These are phyloP conservation scores for Butyriboletus appendiculatus DNA, from an alignment of 1,284 basidiomycete genomes.

Conservation along the genomic window DNA sequence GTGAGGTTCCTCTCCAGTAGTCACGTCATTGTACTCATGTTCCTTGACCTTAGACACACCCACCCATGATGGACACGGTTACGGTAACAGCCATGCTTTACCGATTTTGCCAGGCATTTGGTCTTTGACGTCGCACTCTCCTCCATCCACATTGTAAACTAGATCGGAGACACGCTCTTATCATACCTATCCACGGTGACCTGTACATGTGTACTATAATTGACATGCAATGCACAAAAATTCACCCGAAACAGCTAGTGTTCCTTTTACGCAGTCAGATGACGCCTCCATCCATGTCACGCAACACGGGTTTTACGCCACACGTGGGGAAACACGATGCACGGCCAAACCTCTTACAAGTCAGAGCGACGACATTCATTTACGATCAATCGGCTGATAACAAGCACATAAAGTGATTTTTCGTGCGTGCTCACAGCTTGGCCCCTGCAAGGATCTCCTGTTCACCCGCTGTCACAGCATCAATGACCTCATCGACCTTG, in stretches of 20 bases:
- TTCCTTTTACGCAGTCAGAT: slow-evolving; percentile 22
- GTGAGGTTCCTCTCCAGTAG: slow-evolving; percentile 41
- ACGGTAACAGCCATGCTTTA: slow-evolving; percentile 82
- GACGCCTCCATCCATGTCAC: slow-evolving; percentile 23
- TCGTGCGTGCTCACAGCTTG: slow-evolving; percentile 55
- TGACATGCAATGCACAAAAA: slow-evolving; percentile 32
- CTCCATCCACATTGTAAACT: slow-evolving; percentile 37
- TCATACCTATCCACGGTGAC: slow-evolving; percentile 33
- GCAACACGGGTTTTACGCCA: slow-evolving; percentile 33
- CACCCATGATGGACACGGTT: slow-evolving; percentile 84
- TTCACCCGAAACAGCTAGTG: slow-evolving; percentile 24
- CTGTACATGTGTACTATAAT: slow-evolving; percentile 36
- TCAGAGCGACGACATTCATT: slow-evolving; percentile 22
- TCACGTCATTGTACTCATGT: slow-evolving; percentile 27
- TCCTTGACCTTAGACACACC: slow-evolving; percentile 61
- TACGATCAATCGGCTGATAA: slow-evolving; percentile 35
- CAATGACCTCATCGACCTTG: slow-evolving; percentile 80
- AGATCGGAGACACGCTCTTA: slow-evolving; percentile 31
- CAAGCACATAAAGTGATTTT: slow-evolving; percentile 26
- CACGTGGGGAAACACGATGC: slow-evolving; percentile 40
- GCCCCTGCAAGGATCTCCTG: slow-evolving; percentile 43
- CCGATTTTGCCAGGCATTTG: slow-evolving; percentile 70
- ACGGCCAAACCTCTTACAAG: slow-evolving; percentile 20
- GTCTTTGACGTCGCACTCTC: slow-evolving; percentile 47
- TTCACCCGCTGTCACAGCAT: slow-evolving; percentile 60